Conservation (phyloP, 2,329 filamentous ascomycete species). For the Colletotrichum liaoningense region DNA sequence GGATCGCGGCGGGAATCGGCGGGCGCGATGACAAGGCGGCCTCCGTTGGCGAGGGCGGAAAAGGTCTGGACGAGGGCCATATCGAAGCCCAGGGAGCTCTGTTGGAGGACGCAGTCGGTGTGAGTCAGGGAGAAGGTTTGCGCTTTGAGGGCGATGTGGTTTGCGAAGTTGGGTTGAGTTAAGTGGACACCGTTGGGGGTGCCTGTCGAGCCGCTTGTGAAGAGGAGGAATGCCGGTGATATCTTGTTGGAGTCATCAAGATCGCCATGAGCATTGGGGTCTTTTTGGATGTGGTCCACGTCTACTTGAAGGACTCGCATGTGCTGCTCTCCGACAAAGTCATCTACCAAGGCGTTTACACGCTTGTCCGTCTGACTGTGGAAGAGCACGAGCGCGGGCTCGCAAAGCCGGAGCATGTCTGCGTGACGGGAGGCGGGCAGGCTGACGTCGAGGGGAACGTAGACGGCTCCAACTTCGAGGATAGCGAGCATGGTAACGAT, state of each 20-base stretch:
- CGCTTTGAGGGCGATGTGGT: conserved; percentile 38
- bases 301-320: no score
- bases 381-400: conserved; percentile 40
- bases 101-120: conserved; percentile 48
- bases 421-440: conserved; percentile 45
- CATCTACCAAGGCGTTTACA: neutral
- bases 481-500: conserved; percentile 54
- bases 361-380: conserved; percentile 27
- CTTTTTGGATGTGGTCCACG: no score
- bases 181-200: conserved; percentile 55
- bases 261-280: no score
- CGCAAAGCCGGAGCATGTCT: conserved; percentile 42
- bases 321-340: no score
- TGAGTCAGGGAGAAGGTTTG: neutral
- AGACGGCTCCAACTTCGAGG: conserved; percentile 49
- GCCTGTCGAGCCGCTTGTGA: conserved; percentile 46
- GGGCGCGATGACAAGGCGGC: conserved; percentile 48
- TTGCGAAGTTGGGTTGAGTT: conserved; percentile 43
- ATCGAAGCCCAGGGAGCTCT: conserved; percentile 54
- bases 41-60: conserved; percentile 49
- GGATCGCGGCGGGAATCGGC: conserved; percentile 46
- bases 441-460: conserved; percentile 53
- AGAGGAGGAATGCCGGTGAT: conserved; percentile 45
- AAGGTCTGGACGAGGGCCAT: conserved; percentile 52
- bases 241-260: neutral